Conservation (phyloP, 306 rosid species). For the Cicer judaicum region DNA sequence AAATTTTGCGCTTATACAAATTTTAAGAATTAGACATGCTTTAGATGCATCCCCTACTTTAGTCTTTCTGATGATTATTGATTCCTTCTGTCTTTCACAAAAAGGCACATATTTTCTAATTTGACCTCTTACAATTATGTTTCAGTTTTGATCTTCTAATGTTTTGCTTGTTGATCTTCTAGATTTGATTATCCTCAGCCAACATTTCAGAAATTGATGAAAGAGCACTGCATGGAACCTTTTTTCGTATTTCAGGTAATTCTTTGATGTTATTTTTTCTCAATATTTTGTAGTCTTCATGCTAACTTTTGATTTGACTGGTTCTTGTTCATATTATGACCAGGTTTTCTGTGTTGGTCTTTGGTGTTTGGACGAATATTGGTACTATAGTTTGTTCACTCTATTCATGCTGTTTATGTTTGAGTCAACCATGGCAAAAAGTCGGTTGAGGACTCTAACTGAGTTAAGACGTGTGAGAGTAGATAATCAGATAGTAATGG, state of each 20-base stretch:
- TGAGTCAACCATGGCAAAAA: constrained; percentile 99
- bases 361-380: constrained; percentile 99
- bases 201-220: constrained; percentile 94
- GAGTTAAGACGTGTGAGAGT: constrained; percentile 98
- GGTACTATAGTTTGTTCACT: constrained; percentile 99
- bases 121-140: constrained; percentile 34
- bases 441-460: constrained; percentile 90
- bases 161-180: constrained; percentile 50
- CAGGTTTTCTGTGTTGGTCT: constrained; percentile 99
- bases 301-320: constrained; percentile 36
- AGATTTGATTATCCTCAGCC: constrained; percentile 99
- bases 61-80: constrained; percentile 15
- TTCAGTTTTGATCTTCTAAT: constrained; percentile 38
- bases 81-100: constrained; percentile 8
- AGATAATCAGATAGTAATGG: constrained; percentile 90
- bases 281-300: constrained; percentile 16
- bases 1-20: constrained; percentile 16
- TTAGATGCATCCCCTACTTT: constrained; percentile 22
- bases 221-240: constrained; percentile 97
- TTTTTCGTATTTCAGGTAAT: constrained; percentile 96
- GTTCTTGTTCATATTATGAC: constrained; percentile 30
- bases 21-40: not conserved
- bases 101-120: not conserved
- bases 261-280: constrained; percentile 27
- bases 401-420: constrained; percentile 96